Evolutionary conservation across 768 basidiomycete genomes (phyloP), one percentile per base, ranked within the genome.

Genomic region (Trametes gibbosa): DNA sequence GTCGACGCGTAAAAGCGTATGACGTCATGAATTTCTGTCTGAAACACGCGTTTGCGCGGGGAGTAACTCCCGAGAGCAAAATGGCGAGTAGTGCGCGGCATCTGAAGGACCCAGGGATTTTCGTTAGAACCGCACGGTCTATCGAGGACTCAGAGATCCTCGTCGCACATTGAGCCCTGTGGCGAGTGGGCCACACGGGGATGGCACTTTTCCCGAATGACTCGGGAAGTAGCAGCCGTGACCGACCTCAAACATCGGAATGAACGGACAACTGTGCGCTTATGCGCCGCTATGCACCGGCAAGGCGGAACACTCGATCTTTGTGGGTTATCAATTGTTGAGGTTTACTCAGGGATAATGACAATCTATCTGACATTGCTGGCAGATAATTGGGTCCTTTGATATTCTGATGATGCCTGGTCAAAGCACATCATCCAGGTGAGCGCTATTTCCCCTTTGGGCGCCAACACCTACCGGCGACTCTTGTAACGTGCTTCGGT

Each of bases 231-330:
- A 25, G 13, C 10, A 12, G 35, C 25, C 46, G 39, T 56, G 25
- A 19, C 55, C 47, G 39, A 6, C n/a, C 35, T 41, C n/a, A 56
- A 42, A 19, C 55, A 42, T 42, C 55, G 55, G 55, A 56, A 55
- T 50, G 39, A 56, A 50, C 27, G n/a, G 39, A 19, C 25, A 29
- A 42, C 23, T 47, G 47, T 12, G 55, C 37, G 54, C 23, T 25
- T 49, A 32, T 29, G 25, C 47, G 47, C 40, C 55, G 55, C 55
- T 24, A 23, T 16, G 25, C 16, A 45, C 47, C 47, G 47, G 46
- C 6, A 19, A 7, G 34, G 7, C 21, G 9, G 35, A 39, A 13
- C 19, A 23, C 35, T 17, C 14, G 12, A 21, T 23, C 35, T 8
- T 6, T 2, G 34, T 40, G 6, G 21, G 43, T 45, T 23, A 21